Conservation (phyloP, 2,329 filamentous ascomycete species). For the Tolypocladium cylindrosporum region DNA sequence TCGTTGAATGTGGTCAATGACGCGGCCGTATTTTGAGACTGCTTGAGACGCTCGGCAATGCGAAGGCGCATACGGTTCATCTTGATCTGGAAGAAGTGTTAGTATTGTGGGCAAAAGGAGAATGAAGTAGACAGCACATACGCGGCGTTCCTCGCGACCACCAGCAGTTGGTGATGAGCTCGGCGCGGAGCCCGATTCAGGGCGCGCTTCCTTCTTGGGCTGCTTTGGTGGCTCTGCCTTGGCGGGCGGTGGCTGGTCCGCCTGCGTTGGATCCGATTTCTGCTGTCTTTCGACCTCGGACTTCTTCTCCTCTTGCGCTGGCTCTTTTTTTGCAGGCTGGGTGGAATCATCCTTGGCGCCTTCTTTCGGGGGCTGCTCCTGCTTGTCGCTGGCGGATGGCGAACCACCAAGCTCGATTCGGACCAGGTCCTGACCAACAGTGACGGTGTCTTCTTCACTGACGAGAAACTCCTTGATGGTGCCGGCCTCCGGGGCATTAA, state of each 20-base stretch:
- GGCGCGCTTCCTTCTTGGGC: slow-evolving; percentile 16
- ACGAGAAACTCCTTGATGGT: slow-evolving; percentile 87
- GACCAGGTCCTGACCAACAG: slow-evolving; percentile 83
- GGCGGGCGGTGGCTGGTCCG: slow-evolving; percentile 13
- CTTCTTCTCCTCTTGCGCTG: slow-evolving; percentile 11
- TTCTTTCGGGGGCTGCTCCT: slow-evolving; percentile 16
- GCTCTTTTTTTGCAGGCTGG: slow-evolving; percentile 12
- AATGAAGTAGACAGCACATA: slow-evolving; percentile 34
- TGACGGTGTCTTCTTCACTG: slow-evolving; percentile 90
- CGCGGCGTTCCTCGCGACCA: slow-evolving; percentile 77
- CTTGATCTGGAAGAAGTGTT: slow-evolving; percentile 62
- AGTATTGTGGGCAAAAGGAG: background rate
- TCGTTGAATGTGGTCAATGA: slow-evolving; percentile 98
- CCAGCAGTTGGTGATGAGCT: slow-evolving; percentile 35
- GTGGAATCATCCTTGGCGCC: slow-evolving; percentile 15
- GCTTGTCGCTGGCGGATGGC: slow-evolving; percentile 25
- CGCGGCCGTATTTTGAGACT: slow-evolving; percentile 96
- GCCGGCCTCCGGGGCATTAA: slow-evolving; percentile 87
- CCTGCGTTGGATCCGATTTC: slow-evolving; percentile 26
- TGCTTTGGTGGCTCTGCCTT: slow-evolving; percentile 13
- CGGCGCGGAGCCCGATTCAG: slow-evolving; percentile 8
- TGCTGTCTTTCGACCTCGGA: slow-evolving; percentile 16
- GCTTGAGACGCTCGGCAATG: slow-evolving; percentile 95
- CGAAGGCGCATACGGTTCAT: slow-evolving; percentile 99
- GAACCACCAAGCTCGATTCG: slow-evolving; percentile 72